phyloP scores from a whole-genome alignment of 1,284 basidiomycete species.

The Cryptococcus sp. region DNA sequence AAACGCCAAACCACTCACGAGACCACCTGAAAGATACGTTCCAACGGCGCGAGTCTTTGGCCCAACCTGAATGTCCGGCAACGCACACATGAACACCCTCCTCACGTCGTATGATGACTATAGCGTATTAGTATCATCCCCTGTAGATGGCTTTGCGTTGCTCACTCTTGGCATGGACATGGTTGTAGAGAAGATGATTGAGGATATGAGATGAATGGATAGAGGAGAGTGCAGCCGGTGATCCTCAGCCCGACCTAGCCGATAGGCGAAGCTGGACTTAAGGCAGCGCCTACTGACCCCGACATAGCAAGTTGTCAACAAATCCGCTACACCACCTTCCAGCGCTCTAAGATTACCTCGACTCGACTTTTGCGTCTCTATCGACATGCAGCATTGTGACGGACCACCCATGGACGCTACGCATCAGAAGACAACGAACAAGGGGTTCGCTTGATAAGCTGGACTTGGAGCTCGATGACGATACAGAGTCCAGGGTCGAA shows the following conservation, averaged over 20 bases:
- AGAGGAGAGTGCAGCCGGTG: neutral
- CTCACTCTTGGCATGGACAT: slow-evolving; percentile 16
- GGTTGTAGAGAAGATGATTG: too few relatives aligned
- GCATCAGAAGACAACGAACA: too few relatives aligned
- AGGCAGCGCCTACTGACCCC: too few relatives aligned
- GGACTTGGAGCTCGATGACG: too few relatives aligned
- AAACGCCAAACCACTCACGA: slow-evolving; percentile 56
- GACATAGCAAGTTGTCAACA: too few relatives aligned
- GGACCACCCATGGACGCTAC: too few relatives aligned
- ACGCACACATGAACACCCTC: slow-evolving; percentile 60
- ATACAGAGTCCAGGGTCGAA: too few relatives aligned
- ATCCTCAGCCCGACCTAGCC: neutral
- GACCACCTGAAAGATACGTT: slow-evolving; percentile 82
- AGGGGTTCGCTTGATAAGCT: too few relatives aligned
- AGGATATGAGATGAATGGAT: neutral
- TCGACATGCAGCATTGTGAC: too few relatives aligned
- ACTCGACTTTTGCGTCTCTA: too few relatives aligned
- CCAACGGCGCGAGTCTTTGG: slow-evolving; percentile 62
- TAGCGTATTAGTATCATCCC: slow-evolving; percentile 1
- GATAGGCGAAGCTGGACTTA: neutral
- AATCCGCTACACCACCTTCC: too few relatives aligned
- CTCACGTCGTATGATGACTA: slow-evolving; percentile 76
- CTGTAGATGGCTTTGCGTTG: neutral
- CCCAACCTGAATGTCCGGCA: slow-evolving; percentile 47
- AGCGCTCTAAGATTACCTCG: too few relatives aligned